phyloP scores from a whole-genome alignment of 1,284 basidiomycete genomes.

The Ustilago crameri region DNA sequence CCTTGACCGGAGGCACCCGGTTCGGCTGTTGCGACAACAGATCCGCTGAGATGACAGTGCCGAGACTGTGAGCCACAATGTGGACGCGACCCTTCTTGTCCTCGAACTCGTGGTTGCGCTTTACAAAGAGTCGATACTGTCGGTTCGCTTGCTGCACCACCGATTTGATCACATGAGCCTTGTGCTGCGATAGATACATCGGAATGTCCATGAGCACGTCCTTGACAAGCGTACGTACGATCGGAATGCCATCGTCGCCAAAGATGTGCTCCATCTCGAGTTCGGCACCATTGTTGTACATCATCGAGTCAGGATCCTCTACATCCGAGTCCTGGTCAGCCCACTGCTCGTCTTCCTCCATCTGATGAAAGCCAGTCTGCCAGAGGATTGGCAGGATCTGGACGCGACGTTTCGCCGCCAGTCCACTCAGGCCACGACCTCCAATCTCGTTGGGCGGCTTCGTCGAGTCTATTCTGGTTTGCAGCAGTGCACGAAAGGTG shows the following conservation, averaged over 20 bases:
- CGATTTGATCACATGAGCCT: constrained; percentile 72
- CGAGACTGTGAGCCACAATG: constrained; percentile 71
- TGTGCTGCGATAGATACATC: constrained; percentile 70
- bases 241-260: constrained; percentile 53
- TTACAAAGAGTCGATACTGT: constrained; percentile 73
- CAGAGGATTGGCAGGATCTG: constrained; percentile 74
- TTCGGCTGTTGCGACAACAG: constrained; percentile 73
- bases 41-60: constrained; percentile 72
- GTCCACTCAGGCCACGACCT: constrained; percentile 41
- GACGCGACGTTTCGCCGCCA: constrained; percentile 67
- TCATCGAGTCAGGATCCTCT: constrained; percentile 40
- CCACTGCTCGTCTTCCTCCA: constrained; percentile 70
- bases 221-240: constrained; percentile 52
- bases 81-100: constrained; percentile 70
- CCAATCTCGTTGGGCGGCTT: constrained; percentile 54
- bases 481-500: constrained; percentile 47
- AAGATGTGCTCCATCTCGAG: constrained; percentile 64
- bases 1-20: constrained; percentile 62
- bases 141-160: constrained; percentile 65
- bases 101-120: constrained; percentile 70
- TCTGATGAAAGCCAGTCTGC: constrained; percentile 70
- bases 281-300: constrained; percentile 67
- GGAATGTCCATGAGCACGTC: constrained; percentile 72
- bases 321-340: constrained; percentile 59
- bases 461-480: constrained; percentile 46